Percentiles rank a stretch among this genome's conserved stretches.
Evolutionary conservation across 1,139 yeast genomes (phyloP).

Genomic region (Geotrichum fermentans): DNA sequence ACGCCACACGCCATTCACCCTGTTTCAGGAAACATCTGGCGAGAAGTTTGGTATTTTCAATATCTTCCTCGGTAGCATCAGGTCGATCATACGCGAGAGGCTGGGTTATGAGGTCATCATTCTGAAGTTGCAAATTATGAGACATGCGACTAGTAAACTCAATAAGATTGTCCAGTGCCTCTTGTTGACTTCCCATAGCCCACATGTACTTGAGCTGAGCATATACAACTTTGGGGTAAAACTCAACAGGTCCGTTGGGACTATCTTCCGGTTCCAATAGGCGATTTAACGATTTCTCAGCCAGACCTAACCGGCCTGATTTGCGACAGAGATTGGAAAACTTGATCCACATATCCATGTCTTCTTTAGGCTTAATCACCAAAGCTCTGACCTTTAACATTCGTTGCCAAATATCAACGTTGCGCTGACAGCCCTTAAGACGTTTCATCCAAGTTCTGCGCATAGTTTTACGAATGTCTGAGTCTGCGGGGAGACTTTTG

Average conservation of each 20-base stretch:
- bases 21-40: conserved; percentile 95
- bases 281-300: conserved; percentile 83
- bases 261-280: conserved; percentile 54
- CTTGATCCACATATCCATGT: conserved; percentile 97
- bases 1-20: conserved; percentile 94
- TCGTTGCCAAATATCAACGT: conserved; percentile 97
- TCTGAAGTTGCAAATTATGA: conserved; percentile 51
- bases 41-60: conserved; percentile 76
- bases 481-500: conserved; percentile 75
- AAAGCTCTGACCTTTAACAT: conserved; percentile 89
- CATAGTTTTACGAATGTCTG: conserved; percentile 65
- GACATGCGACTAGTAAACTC: conserved; percentile 92
- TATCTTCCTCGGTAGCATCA: conserved; percentile 70
- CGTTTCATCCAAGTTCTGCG: conserved; percentile 93
- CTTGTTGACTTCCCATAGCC: conserved; percentile 87
- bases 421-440: conserved; percentile 86
- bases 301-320: conserved; percentile 84
- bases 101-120: conserved; percentile 71
- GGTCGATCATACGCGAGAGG: conserved; percentile 77
- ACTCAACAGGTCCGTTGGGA: conserved; percentile 39
- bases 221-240: conserved; percentile 82
- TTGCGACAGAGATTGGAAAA: conserved; percentile 94
- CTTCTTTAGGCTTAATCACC: conserved; percentile 92
- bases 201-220: conserved; percentile 96
- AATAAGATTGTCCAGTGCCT: conserved; percentile 77